Evolutionary conservation across 2,329 filamentous ascomycete genomes (phyloP), one percentile per base, ranked within the genome.

Genomic region (Aspergillus carbonarius): DNA sequence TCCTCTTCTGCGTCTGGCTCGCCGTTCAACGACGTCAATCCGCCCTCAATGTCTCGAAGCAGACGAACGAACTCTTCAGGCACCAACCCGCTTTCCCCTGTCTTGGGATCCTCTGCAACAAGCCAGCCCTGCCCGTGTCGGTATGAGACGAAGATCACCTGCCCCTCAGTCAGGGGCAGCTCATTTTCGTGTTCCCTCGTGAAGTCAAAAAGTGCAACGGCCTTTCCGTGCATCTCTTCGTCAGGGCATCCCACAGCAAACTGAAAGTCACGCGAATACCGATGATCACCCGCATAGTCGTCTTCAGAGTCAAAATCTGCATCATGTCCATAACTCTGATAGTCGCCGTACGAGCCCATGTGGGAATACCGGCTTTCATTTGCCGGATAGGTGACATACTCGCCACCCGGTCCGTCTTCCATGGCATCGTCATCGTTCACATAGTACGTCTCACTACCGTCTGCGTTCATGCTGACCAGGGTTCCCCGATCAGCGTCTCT

Each of bases 221-320:
- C 93, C 73, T 96, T 96, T 50, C 95, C 95, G 71, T 97, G 93
- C 85, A 97, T 97, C 74, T 98, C 92, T 77, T 98, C 93, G 73
- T 98, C 95, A 5, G 93, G 92, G 13, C 91, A 96, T 15, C 91
- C 93, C 67, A 96, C 96, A 17, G 92, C 96, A 74, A 97, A 96
- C 68, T 96, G 91, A 73, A 96, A 97, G 75, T 96, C 91, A 65
- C 90, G 87, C 47, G 92, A 96, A 75, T 93, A 96, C 68, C 92
- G 86, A 61, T 85, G 85, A 13, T 79, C 81, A 60, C 86, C 85
- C 2, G 86, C 87, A 59, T 82, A 83, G 17, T 77, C 75, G 39
- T 77, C 77, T 53, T 81, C 78, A 5, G 76, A 77, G 42, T 77
- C 72, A 49, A 72, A 66, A 20, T 67, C 72, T 23, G 67, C 60